Evolutionary conservation across 2,329 filamentous ascomycete genomes (phyloP).

Genomic region (Hypoxylon sp.): DNA sequence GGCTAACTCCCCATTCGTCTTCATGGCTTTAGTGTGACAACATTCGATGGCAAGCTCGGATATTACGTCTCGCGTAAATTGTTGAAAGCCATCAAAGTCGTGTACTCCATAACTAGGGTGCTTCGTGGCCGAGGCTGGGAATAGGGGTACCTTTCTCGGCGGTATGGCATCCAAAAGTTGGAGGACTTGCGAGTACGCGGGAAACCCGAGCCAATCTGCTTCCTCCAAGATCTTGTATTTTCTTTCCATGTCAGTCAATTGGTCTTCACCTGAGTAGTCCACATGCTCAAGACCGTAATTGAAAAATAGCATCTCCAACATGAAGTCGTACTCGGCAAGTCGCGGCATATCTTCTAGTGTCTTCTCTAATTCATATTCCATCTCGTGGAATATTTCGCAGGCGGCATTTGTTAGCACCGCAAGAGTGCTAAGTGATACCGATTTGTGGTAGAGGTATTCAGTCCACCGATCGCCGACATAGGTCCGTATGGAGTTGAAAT

Average conservation of each 20-base stretch:
- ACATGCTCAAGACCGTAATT: constrained; percentile 51
- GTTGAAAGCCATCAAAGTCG: constrained; percentile 35
- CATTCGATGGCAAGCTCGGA: constrained; percentile 48
- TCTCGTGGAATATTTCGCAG: constrained; percentile 53
- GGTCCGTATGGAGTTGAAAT: constrained; percentile 54
- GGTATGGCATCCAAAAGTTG: constrained; percentile 39
- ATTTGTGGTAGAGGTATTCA: constrained; percentile 53
- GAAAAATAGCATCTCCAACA: constrained; percentile 51
- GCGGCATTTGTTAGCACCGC: constrained; percentile 55
- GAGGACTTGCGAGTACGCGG: constrained; percentile 42
- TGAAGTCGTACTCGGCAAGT: constrained; percentile 46
- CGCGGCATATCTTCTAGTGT: constrained; percentile 36
- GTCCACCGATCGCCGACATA: constrained; percentile 54
- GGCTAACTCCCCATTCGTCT: constrained; percentile 42
- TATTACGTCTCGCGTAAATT: constrained; percentile 43
- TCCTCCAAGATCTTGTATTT: constrained; percentile 50
- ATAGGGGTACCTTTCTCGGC: constrained; percentile 50
- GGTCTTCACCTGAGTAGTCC: constrained; percentile 48
- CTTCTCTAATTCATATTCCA: constrained; percentile 49
- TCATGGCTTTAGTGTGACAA: constrained; percentile 50
- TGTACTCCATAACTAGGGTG: constrained; percentile 45
- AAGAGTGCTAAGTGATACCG: constrained; percentile 46
- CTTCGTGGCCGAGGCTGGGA: constrained; percentile 24
- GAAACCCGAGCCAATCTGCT: constrained; percentile 51
- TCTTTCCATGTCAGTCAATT: constrained; percentile 40